A percentile compares a stretch with the other conserved stretches of the same genome.
phyloP scores from a whole-genome alignment of 257 asterid species.

The Solanum peruvianum region DNA sequence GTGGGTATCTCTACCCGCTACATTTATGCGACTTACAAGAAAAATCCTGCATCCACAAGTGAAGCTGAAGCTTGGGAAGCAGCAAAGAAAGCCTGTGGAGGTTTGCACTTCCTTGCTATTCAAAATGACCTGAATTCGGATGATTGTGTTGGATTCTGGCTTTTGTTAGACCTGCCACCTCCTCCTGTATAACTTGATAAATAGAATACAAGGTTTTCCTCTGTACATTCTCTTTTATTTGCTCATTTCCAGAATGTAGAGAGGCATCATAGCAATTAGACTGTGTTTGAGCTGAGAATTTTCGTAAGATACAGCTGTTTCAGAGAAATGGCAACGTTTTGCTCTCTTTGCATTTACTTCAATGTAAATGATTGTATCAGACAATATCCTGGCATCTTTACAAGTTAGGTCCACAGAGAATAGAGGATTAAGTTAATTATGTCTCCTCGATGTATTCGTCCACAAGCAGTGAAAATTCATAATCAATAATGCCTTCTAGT shows the following conservation, averaged over 20 bases:
- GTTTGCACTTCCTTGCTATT: slow-evolving; percentile 85
- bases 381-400: neutral
- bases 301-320: neutral
- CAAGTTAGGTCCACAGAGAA: neutral
- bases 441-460: neutral
- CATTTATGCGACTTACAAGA: slow-evolving; percentile 68
- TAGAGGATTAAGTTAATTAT: neutral
- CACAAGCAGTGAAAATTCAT: neutral
- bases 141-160: slow-evolving; percentile 85
- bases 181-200: slow-evolving; percentile 53
- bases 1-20: slow-evolving; percentile 82
- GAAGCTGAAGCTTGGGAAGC: slow-evolving; percentile 99
- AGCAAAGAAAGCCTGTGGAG: slow-evolving; percentile 72
- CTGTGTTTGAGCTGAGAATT: neutral
- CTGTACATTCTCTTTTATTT: neutral
- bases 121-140: slow-evolving; percentile 80
- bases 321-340: neutral
- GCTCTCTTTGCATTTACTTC: neutral
- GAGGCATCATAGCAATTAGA: neutral
- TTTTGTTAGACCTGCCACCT: slow-evolving; percentile 78
- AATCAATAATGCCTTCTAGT: neutral
- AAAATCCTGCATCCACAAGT: slow-evolving; percentile 44
- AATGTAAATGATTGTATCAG: neutral
- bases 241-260: neutral
- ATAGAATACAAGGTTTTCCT: neutral